These are phyloP conservation scores for Peronospora farinosa DNA, from an alignment of 352 stramenopile genomes.

Conservation along the genomic window DNA sequence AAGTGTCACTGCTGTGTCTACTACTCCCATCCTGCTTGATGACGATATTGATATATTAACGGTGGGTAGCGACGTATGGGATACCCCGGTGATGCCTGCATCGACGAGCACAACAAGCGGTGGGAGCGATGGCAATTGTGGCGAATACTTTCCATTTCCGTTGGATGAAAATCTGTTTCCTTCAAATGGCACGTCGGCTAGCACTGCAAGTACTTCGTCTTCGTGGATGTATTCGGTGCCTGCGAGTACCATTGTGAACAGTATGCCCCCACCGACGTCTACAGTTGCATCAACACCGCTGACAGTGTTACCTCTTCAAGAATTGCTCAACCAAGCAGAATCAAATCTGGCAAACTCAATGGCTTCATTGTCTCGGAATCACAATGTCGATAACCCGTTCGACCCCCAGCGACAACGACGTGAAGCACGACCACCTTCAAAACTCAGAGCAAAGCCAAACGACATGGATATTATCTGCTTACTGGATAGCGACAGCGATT, in stretches of 20 bases:
- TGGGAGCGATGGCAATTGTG: slow-evolving; percentile 28
- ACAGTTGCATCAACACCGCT: slow-evolving; percentile 8
- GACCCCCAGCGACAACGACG: slow-evolving; percentile 35
- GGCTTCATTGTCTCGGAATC: slow-evolving; percentile 52
- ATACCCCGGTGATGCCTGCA: slow-evolving; percentile 25
- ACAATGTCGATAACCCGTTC: slow-evolving; percentile 48
- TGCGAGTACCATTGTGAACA: slow-evolving; percentile 33
- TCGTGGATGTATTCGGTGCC: slow-evolving; percentile 33
- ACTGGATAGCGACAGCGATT: slow-evolving; percentile 75
- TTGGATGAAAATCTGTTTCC: slow-evolving; percentile 56
- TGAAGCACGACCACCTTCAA: slow-evolving; percentile 15
- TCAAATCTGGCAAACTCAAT: slow-evolving; percentile 54
- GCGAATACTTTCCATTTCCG: slow-evolving; percentile 48
- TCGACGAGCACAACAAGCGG: slow-evolving; percentile 21
- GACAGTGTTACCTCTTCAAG: slow-evolving; percentile 14
- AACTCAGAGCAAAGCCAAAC: slow-evolving; percentile 19
- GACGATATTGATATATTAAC: slow-evolving; percentile 62
- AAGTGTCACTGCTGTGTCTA: slow-evolving; percentile 2
- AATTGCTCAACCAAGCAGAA: slow-evolving; percentile 36
- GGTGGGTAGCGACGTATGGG: slow-evolving; percentile 60
- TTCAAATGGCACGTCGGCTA: slow-evolving; percentile 18
- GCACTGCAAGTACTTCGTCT: slow-evolving; percentile 12
- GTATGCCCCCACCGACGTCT: slow-evolving; percentile 14
- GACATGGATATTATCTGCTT: slow-evolving; percentile 69
- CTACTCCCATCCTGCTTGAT: slow-evolving; percentile 40